Evolutionary conservation across 345 rosid species (phyloP).

Genomic region (Corymbia maculata): DNA sequence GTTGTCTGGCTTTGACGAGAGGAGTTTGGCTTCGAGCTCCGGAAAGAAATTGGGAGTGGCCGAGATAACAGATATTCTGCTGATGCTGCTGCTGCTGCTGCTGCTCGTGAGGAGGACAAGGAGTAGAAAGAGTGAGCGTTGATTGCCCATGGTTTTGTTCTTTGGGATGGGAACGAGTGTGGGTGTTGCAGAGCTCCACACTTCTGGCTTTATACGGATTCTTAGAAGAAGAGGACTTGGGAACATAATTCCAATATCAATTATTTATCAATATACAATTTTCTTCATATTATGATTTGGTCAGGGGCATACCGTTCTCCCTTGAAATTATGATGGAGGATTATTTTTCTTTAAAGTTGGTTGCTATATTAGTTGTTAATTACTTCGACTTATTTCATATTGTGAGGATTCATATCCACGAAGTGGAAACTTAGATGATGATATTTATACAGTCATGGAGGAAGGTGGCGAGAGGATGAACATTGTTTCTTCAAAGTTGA

Average conservation of each 20-base stretch:
- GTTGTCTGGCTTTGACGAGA: constrained; percentile 4
- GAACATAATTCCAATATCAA: too few species aligned
- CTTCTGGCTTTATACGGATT: too few species aligned
- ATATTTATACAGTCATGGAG: neutral
- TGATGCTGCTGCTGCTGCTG: neutral
- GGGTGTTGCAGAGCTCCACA: neutral
- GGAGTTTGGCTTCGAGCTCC: neutral
- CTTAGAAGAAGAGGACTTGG: too few species aligned
- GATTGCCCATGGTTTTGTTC: neutral
- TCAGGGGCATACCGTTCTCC: neutral
- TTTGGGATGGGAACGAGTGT: neutral
- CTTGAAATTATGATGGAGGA: neutral
- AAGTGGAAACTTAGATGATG: neutral
- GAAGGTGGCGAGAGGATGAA: too few species aligned
- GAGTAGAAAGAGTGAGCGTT: neutral
- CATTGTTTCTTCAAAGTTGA: too few species aligned
- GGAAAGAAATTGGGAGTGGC: neutral
- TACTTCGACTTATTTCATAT: neutral
- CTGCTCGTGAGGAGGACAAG: neutral
- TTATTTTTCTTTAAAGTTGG: neutral
- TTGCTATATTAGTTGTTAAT: neutral
- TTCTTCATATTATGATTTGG: too few species aligned
- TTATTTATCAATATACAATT: too few species aligned
- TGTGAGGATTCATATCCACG: neutral
- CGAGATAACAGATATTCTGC: neutral